Percentiles rank a stretch among this genome's conserved stretches.
Evolutionary conservation across 768 basidiomycete species (phyloP).

Genomic region (Suillus hirtellus): DNA sequence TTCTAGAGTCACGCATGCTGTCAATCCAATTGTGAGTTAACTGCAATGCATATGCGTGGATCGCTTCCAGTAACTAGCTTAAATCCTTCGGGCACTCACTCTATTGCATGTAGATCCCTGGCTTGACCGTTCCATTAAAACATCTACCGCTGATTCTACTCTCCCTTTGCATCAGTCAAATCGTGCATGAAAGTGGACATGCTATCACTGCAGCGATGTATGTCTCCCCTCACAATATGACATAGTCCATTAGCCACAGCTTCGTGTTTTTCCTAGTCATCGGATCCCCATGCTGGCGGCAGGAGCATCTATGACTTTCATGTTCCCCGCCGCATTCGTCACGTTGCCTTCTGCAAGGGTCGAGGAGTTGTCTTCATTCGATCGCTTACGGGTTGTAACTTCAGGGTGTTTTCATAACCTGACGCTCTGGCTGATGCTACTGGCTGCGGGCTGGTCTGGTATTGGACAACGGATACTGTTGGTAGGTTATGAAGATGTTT

Average conservation of each 20-base stretch:
- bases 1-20: constrained; percentile 14
- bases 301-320: constrained; percentile 59
- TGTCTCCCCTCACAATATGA: constrained; percentile 26
- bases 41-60: background rate
- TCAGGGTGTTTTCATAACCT: constrained; percentile 83
- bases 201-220: constrained; percentile 75
- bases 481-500: constrained; percentile 53
- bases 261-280: constrained; percentile 45
- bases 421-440: constrained; percentile 52
- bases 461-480: constrained; percentile 29
- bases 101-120: constrained; percentile 61
- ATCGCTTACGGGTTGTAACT: constrained; percentile 62
- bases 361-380: constrained; percentile 39
- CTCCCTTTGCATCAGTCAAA: constrained; percentile 62
- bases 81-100: background rate
- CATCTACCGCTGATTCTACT: constrained; percentile 68
- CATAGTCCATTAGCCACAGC: background rate
- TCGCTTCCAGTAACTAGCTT: constrained; percentile 5
- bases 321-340: constrained; percentile 78
- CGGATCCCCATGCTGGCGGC: constrained; percentile 59
- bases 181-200: constrained; percentile 83
- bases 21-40: constrained; percentile 34
- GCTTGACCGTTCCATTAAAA: constrained; percentile 73
- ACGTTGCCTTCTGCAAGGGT: constrained; percentile 47
- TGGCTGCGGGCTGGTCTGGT: constrained; percentile 35